Conservation (phyloP, 352 stramenopile species). For the Peronospora belbahrii region DNA sequence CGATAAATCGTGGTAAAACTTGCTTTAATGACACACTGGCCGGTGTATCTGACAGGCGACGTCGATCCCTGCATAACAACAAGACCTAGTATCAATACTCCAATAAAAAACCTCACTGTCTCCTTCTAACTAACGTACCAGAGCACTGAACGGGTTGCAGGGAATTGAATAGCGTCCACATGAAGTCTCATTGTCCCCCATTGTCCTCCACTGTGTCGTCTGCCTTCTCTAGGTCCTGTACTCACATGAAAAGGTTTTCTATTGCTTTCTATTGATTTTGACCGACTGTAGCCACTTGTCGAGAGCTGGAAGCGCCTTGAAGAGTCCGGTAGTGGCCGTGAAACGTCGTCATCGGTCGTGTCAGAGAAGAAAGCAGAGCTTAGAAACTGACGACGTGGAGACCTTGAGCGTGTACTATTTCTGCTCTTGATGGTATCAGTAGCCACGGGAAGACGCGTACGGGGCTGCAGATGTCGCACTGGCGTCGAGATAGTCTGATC, state of each 20-base stretch:
- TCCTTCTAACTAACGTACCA: too few species aligned
- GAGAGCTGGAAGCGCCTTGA: slow-evolving; percentile 8
- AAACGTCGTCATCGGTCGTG: slow-evolving; percentile 58
- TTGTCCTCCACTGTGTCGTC: background rate
- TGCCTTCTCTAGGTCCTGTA: slow-evolving; percentile 6
- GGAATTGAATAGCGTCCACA: slow-evolving; percentile 61
- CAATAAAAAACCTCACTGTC: background rate
- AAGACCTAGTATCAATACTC: slow-evolving; percentile 2
- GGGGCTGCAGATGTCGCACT: slow-evolving; percentile 4
- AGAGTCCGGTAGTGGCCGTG: background rate
- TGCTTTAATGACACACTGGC: slow-evolving; percentile 34
- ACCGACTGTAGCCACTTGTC: slow-evolving; percentile 10
- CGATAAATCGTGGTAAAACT: slow-evolving; percentile 40
- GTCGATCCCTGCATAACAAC: slow-evolving; percentile 41
- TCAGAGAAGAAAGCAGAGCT: slow-evolving; percentile 66
- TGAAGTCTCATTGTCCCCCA: slow-evolving; percentile 20
- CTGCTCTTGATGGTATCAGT: slow-evolving; percentile 6
- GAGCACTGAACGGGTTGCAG: slow-evolving; percentile 50
- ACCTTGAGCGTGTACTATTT: background rate
- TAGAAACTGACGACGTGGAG: slow-evolving; percentile 8
- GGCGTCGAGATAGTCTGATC: slow-evolving; percentile 50
- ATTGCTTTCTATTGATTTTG: background rate
- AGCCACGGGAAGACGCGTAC: slow-evolving; percentile 12
- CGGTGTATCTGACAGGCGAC: slow-evolving; percentile 34
- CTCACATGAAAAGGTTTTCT: slow-evolving; percentile 8